phyloP scores from a whole-genome alignment of 2,329 filamentous ascomycete genomes.

The Aspergillus intermedius region DNA sequence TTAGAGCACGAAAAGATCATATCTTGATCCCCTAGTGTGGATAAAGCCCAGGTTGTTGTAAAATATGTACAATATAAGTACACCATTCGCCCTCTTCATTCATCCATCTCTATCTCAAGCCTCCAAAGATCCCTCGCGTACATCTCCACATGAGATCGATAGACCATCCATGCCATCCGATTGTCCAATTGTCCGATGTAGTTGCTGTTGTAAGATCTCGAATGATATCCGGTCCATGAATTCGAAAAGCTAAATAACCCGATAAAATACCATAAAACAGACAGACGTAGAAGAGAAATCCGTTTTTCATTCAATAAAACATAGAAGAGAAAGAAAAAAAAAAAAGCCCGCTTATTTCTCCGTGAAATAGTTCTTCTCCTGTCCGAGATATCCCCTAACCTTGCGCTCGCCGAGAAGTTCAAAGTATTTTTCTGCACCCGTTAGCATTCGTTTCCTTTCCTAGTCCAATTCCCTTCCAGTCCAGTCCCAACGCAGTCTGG shows the following conservation, averaged over 20 bases:
- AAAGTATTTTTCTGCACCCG: constrained; percentile 54
- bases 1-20: neutral
- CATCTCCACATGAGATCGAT: too few relatives aligned
- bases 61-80: constrained; percentile 1
- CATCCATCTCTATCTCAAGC: neutral
- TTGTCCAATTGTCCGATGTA: too few relatives aligned
- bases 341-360: constrained; percentile 7
- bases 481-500: neutral
- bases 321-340: neutral
- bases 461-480: neutral
- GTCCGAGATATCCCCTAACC: constrained; percentile 57
- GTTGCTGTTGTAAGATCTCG: too few relatives aligned
- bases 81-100: neutral
- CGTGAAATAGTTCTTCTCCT: constrained; percentile 56
- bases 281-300: neutral
- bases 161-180: too few relatives aligned
- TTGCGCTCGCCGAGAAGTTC: constrained; percentile 58
- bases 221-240: too few relatives aligned
- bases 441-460: neutral
- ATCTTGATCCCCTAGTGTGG: neutral
- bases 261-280: neutral
- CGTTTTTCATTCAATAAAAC: neutral
- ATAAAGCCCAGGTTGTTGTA: neutral
- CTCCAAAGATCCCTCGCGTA: too few relatives aligned
- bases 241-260: too few relatives aligned